These are phyloP conservation scores for Daphne laureola DNA, from an alignment of 441 rosid species.

Conservation along the genomic window DNA sequence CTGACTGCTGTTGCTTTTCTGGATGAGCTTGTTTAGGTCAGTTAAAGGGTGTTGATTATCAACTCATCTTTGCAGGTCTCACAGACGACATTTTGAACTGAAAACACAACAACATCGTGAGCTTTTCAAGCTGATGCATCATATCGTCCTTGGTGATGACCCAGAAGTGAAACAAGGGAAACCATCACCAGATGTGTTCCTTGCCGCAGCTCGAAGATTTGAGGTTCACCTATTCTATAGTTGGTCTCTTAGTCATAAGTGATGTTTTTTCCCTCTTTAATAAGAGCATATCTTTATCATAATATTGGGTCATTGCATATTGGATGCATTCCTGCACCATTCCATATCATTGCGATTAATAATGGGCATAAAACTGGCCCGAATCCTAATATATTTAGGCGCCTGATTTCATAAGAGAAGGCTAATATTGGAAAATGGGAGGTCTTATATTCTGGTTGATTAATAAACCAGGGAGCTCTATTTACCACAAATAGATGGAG, in stretches of 20 bases:
- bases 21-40: constrained; percentile 1
- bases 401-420: too few relatives aligned
- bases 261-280: not conserved
- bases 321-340: too few relatives aligned
- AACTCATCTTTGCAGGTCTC: constrained; percentile 44
- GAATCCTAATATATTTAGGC: too few relatives aligned
- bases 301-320: too few relatives aligned
- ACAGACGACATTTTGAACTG: constrained; percentile 65
- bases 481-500: too few relatives aligned
- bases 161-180: constrained; percentile 93
- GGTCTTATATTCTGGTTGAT: too few relatives aligned
- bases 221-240: constrained; percentile 38
- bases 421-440: too few relatives aligned
- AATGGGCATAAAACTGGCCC: too few relatives aligned
- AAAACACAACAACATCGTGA: constrained; percentile 74
- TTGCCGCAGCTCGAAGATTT: constrained; percentile 88
- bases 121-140: constrained; percentile 89
- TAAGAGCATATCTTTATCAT: too few relatives aligned
- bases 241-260: too few relatives aligned
- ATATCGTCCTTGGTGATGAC: constrained; percentile 83
- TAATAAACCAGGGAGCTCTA: too few relatives aligned
- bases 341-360: too few relatives aligned
- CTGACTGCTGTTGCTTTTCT: constrained; percentile 4
- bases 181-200: constrained; percentile 82
- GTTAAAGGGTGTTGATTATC: not conserved